Evolutionary conservation across 805 yeast genomes (phyloP).

Genomic region (Metschnikowia cubensis): DNA sequence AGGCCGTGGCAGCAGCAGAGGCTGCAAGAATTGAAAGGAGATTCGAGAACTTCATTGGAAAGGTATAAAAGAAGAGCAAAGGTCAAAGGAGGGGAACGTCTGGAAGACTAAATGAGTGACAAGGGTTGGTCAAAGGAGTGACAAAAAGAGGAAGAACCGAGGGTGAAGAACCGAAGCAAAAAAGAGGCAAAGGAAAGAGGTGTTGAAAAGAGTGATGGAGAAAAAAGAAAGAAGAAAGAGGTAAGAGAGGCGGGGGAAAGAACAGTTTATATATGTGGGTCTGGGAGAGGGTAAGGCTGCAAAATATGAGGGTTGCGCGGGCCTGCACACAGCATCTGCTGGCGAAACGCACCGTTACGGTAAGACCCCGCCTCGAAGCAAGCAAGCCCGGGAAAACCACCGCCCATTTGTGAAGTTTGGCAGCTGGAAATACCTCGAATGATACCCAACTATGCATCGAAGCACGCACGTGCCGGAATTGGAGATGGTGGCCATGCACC

Average conservation of each 20-base stretch:
- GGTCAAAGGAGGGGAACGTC: neutral
- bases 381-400: neutral
- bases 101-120: conserved; percentile 7
- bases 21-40: conserved; percentile 11
- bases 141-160: conserved; percentile 6
- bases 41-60: conserved; percentile 10
- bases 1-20: conserved; percentile 7
- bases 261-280: neutral
- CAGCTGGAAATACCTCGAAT: neutral
- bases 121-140: conserved; percentile 16
- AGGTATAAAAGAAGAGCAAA: too few species aligned
- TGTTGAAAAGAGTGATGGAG: neutral
- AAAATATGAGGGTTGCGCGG: conserved; percentile 2
- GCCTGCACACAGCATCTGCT: conserved; percentile 1
- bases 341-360: neutral
- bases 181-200: neutral
- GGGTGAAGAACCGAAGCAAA: neutral
- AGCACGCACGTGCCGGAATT: neutral
- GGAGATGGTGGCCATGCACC: neutral
- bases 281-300: neutral
- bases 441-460: neutral
- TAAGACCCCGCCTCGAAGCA: neutral
- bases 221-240: neutral
- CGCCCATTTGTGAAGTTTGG: too few species aligned
- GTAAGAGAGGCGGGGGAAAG: neutral